Conservation (phyloP, 2,329 filamentous ascomycete species). For the Xylaria sp. region DNA sequence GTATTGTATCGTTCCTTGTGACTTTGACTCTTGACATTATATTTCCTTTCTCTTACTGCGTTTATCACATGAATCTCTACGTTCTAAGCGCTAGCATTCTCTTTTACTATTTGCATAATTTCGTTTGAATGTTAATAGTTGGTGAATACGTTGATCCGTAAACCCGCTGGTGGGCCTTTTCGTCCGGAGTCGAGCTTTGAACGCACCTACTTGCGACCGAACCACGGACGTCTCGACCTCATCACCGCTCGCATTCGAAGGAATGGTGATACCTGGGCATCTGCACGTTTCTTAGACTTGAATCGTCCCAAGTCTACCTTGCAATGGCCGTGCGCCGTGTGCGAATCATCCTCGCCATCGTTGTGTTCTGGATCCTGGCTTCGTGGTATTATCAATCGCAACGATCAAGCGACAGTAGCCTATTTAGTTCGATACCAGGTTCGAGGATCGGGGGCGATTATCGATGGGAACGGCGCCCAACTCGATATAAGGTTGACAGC, state of each 20-base stretch:
- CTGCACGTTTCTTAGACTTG: constrained; percentile 14
- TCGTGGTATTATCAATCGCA: constrained; percentile 50
- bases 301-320: constrained; percentile 19
- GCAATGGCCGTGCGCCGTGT: constrained; percentile 49
- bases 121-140: background rate
- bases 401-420: constrained; percentile 28
- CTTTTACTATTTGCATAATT: background rate
- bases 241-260: constrained; percentile 17
- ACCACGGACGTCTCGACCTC: constrained; percentile 18
- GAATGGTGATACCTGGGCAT: constrained; percentile 26
- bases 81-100: background rate
- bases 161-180: background rate
- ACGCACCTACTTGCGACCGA: constrained; percentile 13
- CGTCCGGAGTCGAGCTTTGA: constrained; percentile 13
- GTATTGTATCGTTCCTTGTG: background rate
- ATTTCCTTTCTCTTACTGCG: background rate
- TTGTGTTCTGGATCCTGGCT: constrained; percentile 47
- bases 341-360: constrained; percentile 46
- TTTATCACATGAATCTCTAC: background rate
- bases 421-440: constrained; percentile 36
- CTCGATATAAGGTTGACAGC: constrained; percentile 50
- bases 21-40: background rate
- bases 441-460: constrained; percentile 30
- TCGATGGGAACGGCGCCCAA: constrained; percentile 51
- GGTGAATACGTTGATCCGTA: background rate